Evolutionary conservation across 2,329 filamentous ascomycete genomes (phyloP).

Genomic region (Clarireedia paspali): DNA sequence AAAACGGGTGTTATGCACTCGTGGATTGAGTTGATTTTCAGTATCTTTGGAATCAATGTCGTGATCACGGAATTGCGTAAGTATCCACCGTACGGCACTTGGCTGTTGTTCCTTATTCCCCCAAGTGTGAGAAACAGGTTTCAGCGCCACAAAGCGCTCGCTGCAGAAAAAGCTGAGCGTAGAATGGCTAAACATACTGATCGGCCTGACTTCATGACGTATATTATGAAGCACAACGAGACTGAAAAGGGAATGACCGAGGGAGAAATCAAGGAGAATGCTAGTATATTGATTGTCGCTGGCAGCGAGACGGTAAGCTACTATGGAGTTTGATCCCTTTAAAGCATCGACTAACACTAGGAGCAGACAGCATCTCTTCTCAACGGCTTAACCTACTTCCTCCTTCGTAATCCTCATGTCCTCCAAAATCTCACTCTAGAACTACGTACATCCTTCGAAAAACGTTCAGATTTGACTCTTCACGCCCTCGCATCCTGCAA

Average conservation of each 20-base stretch:
- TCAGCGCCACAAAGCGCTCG: neutral
- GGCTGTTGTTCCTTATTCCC: neutral
- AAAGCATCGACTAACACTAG: slow-evolving; percentile 7
- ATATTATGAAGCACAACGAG: slow-evolving; percentile 6
- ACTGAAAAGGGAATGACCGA: slow-evolving; percentile 7
- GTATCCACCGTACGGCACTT: neutral
- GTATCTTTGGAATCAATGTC: neutral
- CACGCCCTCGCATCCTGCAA: slow-evolving; percentile 10
- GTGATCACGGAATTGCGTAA: neutral
- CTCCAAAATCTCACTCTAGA: slow-evolving; percentile 33
- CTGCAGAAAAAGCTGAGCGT: neutral
- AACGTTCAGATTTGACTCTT: slow-evolving; percentile 12
- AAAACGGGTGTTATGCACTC: slow-evolving; percentile 10
- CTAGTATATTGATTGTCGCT: slow-evolving; percentile 4
- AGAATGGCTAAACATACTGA: neutral
- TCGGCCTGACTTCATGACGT: slow-evolving; percentile 6
- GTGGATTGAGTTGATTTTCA: neutral
- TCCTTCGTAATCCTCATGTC: slow-evolving; percentile 41
- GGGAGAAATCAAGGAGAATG: slow-evolving; percentile 2
- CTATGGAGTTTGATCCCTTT: slow-evolving; percentile 2
- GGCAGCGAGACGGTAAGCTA: slow-evolving; percentile 6
- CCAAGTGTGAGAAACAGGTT: neutral
- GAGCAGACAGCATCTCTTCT: slow-evolving; percentile 29
- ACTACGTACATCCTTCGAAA: slow-evolving; percentile 33
- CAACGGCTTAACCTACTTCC: slow-evolving; percentile 32